Base-by-base conservation (phyloP, 352 stramenopile genomes). In the Blastocystis sp. region DNA sequence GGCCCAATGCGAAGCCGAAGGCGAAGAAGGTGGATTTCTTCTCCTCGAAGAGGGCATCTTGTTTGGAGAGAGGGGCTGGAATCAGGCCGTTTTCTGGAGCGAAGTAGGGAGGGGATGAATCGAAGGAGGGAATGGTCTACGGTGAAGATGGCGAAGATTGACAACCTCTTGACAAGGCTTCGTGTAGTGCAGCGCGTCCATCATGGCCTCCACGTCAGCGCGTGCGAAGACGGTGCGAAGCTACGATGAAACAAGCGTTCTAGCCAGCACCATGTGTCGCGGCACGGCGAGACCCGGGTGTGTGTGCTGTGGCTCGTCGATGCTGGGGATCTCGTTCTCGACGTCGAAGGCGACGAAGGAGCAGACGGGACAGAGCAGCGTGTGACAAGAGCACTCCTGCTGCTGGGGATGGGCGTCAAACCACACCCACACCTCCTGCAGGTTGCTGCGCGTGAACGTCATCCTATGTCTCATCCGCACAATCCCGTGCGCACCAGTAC, bases 11-110 rank as follows among this genome's bases (percentile, higher is more conserved):
- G 48, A 43, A 69, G 3, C 74, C 74, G 21, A 69, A 52, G 9
- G 74, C 2, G 61, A 38, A 38, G 45, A 59, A 84, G 21, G 45
- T 28, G 11, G 34, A 43, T 17, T 48, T 76, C 21, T 57, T 76
- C 48, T 76, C 66, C 21, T 76, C 66, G 21, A 76, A 76, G 38
- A 76, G 48, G 1, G 66, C 1, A 76, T 76, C 48, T 11, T 7
- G 6, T 28, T 9, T 1, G 38, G 54, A 76, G 14, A 76, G 48
- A 60, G 66, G 66, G 6, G 52, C 19, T 38, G 66, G 66, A 48
- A 76, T 59, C 6, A 76, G 48, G 14, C 66, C 66, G 45, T 57
- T 57, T 57, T 57, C 11, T 11, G 45, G 4, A 4, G 4, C 11
- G 45, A 57, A 11, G 11, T 57, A 57, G 45, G 11, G 45, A 4